These are phyloP conservation scores for Aspergillus leporis DNA, from an alignment of 495 filamentous ascomycete genomes.

Conservation along the genomic window DNA sequence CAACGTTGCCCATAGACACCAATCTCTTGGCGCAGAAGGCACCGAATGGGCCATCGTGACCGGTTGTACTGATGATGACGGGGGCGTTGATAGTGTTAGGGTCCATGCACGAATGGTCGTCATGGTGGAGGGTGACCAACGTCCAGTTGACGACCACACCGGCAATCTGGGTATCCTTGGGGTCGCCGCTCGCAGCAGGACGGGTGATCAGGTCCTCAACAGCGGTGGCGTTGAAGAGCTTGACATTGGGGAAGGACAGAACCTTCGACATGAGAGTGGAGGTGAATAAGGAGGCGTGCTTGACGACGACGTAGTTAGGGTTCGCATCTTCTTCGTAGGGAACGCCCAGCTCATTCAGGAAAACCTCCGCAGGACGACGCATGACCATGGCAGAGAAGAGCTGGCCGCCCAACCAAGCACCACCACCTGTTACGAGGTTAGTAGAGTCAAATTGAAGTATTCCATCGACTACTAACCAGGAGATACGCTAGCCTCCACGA, in stretches of 20 bases:
- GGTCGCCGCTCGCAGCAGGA: slow-evolving; percentile 36
- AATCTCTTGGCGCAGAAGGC: slow-evolving; percentile 86
- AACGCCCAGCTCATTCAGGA: slow-evolving; percentile 75
- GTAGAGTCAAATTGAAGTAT: no score
- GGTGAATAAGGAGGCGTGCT: slow-evolving; percentile 90
- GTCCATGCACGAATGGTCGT: slow-evolving; percentile 93
- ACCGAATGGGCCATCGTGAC: slow-evolving; percentile 88
- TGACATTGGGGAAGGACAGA: slow-evolving; percentile 81
- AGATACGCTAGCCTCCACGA: slow-evolving; percentile 83
- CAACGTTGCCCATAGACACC: slow-evolving; percentile 75
- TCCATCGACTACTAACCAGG: slow-evolving; percentile 49
- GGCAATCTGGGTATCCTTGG: slow-evolving; percentile 64
- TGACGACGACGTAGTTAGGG: slow-evolving; percentile 84
- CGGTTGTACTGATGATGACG: slow-evolving; percentile 81
- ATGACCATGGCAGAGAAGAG: slow-evolving; percentile 93
- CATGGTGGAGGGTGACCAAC: slow-evolving; percentile 84
- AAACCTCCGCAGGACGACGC: slow-evolving; percentile 84
- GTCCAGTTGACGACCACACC: slow-evolving; percentile 96
- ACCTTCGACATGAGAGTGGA: slow-evolving; percentile 81
- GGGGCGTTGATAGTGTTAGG: slow-evolving; percentile 94
- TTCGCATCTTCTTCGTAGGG: slow-evolving; percentile 87
- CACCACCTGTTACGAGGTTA: slow-evolving; percentile 56
- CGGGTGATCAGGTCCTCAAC: slow-evolving; percentile 92
- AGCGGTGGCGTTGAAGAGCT: slow-evolving; percentile 90
- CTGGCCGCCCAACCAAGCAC: slow-evolving; percentile 91